Evolutionary conservation across 768 basidiomycete species (phyloP), one percentile per base, ranked within the genome.

Genomic region (Polyporus arcularius): DNA sequence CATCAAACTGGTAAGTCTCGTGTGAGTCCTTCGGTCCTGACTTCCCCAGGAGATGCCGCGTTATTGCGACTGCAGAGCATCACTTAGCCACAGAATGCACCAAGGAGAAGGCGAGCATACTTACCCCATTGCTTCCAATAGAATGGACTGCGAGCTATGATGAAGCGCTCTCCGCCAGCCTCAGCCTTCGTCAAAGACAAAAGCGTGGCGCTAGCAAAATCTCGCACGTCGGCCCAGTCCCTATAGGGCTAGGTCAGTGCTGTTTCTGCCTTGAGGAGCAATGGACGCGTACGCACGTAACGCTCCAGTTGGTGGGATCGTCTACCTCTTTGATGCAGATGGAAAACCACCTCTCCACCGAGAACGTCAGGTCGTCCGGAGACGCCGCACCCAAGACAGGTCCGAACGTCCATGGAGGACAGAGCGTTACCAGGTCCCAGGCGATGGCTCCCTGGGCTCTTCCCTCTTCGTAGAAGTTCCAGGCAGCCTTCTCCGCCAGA

Each of bases 401-500:
- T 9, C 68, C 64, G 47, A 61, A 54, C 6, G 79, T 74, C 49
- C 58, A 74, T 28, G 78, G 76, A n/a, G 78, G 78, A 60, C 68
- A 69, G 54, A 78, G 41, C 6, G 73, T 72, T 3, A 71, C 68
- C 39, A 80, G 53, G 58, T 78, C 79, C 62, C 65, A 77, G 1
- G 63, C 55, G 52, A 72, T 63, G 26, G 67, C 64, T 6, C 40
- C 42, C 35, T 72, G 67, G 54, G 74, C 38, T 14, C 35, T 56
- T 49, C 53, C 53, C 21, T 55, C 53, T 16, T 64, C 48, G 28
- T 50, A 39, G 35, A 65, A 63, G 12, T 58, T 55, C 63, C 63
- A 70, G 6, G 55, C 67, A 16, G 65, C 64, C 53, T 60, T 46
- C 73, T 92, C 90, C 0, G 87, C 86, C 2, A 89, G 74, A 1